Percentiles rank a stretch among this genome's conserved stretches.
Evolutionary conservation across 129 eudicot genomes (phyloP).

Genomic region (Centrapalus pauciflorus): DNA sequence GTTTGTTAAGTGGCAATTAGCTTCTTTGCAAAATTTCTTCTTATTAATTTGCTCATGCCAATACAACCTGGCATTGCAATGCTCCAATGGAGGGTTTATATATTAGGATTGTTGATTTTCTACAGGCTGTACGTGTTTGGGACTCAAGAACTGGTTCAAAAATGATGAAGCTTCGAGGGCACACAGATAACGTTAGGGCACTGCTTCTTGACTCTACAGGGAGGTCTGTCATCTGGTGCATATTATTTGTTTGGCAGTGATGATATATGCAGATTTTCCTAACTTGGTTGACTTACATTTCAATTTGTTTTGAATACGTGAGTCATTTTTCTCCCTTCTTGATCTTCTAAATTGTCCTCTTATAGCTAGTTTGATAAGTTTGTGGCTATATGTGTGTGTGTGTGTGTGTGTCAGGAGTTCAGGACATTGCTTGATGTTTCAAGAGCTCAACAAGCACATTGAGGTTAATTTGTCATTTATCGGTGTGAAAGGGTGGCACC

Average conservation of each 20-base stretch:
- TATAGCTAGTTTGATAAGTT: neutral
- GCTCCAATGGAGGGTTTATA: neutral
- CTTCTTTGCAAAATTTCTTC: neutral
- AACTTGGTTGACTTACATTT: neutral
- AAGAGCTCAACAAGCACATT: neutral
- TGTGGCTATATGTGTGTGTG: neutral
- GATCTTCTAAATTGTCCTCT: neutral
- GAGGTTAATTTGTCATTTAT: neutral
- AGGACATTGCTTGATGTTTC: neutral
- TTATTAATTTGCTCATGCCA: neutral
- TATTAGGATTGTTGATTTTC: neutral
- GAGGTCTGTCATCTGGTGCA: conserved; percentile 41
- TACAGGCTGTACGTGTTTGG: conserved; percentile 79
- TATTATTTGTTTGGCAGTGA: neutral
- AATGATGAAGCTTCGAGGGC: conserved; percentile 75
- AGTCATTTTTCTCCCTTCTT: neutral
- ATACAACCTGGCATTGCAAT: neutral
- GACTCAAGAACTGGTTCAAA: conserved; percentile 75
- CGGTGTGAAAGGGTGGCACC: neutral
- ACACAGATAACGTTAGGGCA: conserved; percentile 68
- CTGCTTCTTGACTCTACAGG: conserved; percentile 69
- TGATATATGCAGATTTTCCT: neutral
- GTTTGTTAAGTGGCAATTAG: neutral
- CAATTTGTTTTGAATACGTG: neutral
- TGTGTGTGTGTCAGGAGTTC: too few relatives aligned